Percentiles rank a stretch among this genome's conserved stretches.
Conservation (phyloP, 345 rosid genomes). For the Hevea brasiliensis region DNA sequence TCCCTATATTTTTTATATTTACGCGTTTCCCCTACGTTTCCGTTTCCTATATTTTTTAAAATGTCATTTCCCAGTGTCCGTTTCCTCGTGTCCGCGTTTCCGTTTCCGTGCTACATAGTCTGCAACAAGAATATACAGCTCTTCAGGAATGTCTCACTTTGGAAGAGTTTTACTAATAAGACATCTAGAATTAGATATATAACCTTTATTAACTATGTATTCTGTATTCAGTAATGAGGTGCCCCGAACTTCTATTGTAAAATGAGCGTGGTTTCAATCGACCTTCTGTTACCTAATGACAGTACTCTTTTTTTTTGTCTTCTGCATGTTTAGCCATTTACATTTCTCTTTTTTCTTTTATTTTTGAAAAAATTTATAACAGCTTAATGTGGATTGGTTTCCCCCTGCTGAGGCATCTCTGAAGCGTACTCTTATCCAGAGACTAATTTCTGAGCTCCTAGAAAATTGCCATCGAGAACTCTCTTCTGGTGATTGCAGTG, state of each 20-base stretch:
- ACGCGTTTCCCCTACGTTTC: too few species aligned
- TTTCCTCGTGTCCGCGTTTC: too few species aligned
- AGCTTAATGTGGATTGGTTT: slow-evolving; percentile 89
- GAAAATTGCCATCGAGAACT: slow-evolving; percentile 47
- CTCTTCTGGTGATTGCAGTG: slow-evolving; percentile 35
- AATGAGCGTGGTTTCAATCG: neutral
- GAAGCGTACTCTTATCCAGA: slow-evolving; percentile 84
- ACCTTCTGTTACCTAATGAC: neutral
- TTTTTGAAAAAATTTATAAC: slow-evolving; percentile 22
- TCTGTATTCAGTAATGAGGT: neutral
- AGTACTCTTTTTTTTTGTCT: neutral
- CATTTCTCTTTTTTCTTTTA: neutral
- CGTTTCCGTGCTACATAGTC: too few species aligned
- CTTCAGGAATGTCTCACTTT: too few species aligned
- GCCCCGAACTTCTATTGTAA: neutral
- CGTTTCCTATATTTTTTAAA: too few species aligned
- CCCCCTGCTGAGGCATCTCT: slow-evolving; percentile 86
- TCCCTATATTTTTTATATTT: too few species aligned
- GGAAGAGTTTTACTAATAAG: too few species aligned
- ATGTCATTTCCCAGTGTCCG: too few species aligned
- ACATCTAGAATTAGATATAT: neutral
- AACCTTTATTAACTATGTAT: neutral
- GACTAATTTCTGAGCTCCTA: slow-evolving; percentile 68
- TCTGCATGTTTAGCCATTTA: neutral
- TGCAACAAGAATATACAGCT: too few species aligned